These are phyloP conservation scores for Huntiella bhutanensis DNA, from an alignment of 2,329 filamentous ascomycete species.

Conservation along the genomic window DNA sequence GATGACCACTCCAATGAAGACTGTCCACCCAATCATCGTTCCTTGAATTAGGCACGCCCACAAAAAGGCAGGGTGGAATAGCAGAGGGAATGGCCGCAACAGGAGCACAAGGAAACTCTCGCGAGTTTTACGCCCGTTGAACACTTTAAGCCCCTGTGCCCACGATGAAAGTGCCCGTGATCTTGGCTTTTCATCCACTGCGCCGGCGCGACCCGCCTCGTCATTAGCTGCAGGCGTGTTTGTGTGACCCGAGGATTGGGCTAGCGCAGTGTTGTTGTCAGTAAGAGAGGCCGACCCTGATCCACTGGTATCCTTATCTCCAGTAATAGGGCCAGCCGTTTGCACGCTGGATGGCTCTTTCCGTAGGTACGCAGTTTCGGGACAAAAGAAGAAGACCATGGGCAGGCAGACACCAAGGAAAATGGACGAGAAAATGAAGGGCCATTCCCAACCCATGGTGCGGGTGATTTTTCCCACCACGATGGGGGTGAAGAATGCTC, in stretches of 20 bases:
- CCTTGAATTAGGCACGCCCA: constrained; percentile 71
- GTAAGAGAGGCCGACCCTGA: too few species aligned
- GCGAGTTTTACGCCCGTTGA: constrained; percentile 67
- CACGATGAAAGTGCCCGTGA: constrained; percentile 21
- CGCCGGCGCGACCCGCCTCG: too few species aligned
- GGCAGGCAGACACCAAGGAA: constrained; percentile 55
- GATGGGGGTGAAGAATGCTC: constrained; percentile 57
- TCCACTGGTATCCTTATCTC: not conserved
- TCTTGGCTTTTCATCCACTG: too few species aligned
- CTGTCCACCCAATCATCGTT: constrained; percentile 84
- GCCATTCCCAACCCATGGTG: constrained; percentile 65
- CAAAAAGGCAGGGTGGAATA: constrained; percentile 67
- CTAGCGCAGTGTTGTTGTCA: constrained; percentile 21
- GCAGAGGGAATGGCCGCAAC: constrained; percentile 62
- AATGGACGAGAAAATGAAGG: constrained; percentile 75
- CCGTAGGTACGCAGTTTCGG: constrained; percentile 64
- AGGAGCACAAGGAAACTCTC: constrained; percentile 49
- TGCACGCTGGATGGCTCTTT: not conserved
- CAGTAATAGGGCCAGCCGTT: not conserved
- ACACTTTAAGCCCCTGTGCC: constrained; percentile 41
- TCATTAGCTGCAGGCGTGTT: too few species aligned
- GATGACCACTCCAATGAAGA: constrained; percentile 72
- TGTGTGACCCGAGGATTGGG: too few species aligned
- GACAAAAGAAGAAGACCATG: constrained; percentile 57
- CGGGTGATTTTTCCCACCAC: constrained; percentile 71